phyloP scores from a whole-genome alignment of 164 flowering plant genomes.

The Magnolia kwangsiensis region DNA sequence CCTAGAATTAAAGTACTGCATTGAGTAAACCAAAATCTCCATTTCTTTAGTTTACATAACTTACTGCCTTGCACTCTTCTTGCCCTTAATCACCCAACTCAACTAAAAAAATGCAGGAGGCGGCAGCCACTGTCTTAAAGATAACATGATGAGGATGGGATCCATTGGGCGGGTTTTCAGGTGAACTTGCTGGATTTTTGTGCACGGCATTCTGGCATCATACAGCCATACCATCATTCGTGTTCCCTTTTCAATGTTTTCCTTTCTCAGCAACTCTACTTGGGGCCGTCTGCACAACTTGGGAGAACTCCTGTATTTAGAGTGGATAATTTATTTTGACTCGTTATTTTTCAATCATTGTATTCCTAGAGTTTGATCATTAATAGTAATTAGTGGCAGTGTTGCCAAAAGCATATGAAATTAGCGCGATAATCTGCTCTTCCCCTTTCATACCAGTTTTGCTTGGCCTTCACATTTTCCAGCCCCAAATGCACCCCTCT shows the following conservation, averaged over 20 bases:
- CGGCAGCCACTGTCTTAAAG: conserved; percentile 58
- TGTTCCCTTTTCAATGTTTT: background rate
- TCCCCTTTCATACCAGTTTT: too few relatives aligned
- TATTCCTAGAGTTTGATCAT: background rate
- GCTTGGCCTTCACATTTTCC: too few relatives aligned
- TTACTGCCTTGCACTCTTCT: background rate
- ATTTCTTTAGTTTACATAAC: too few relatives aligned
- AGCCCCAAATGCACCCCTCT: too few relatives aligned
- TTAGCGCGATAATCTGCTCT: too few relatives aligned
- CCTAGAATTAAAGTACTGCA: too few relatives aligned
- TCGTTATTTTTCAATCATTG: background rate
- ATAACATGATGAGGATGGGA: background rate
- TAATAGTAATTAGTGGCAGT: background rate
- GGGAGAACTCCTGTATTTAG: background rate
- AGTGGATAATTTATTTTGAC: background rate
- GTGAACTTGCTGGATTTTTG: conserved; percentile 23
- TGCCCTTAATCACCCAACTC: background rate
- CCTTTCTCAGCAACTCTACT: background rate
- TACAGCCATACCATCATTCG: background rate
- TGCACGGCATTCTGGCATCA: conserved; percentile 17
- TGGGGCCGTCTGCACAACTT: background rate
- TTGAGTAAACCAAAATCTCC: too few relatives aligned
- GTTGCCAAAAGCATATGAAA: background rate
- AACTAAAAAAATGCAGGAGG: conserved; percentile 42
- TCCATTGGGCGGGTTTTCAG: conserved; percentile 7